Conservation (phyloP, 805 yeast genomes). For the Kluyveromyces siamensis region DNA sequence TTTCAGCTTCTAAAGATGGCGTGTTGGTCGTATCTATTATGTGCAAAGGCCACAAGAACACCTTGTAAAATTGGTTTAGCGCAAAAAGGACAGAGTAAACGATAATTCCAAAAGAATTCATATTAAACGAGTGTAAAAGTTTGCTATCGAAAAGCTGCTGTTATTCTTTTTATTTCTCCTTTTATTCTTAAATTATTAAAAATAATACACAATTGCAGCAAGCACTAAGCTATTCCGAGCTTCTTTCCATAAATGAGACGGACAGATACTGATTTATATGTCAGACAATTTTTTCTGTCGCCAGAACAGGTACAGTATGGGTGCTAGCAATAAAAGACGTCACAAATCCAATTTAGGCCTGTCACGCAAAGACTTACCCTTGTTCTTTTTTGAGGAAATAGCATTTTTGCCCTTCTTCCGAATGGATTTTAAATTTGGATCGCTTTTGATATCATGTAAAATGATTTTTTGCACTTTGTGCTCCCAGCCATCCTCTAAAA, state of each 20-base stretch:
- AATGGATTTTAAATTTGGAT: not conserved
- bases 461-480: not conserved
- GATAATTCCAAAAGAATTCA: slow-evolving; percentile 1
- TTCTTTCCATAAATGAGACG: not conserved
- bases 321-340: not conserved
- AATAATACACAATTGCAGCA: not conserved
- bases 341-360: slow-evolving; percentile 2
- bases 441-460: not conserved
- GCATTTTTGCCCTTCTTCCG: not conserved
- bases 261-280: not conserved
- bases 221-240: not conserved
- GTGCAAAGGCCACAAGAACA: not conserved
- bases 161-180: not conserved
- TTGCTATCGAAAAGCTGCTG: not conserved
- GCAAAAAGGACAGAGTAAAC: slow-evolving; percentile 1
- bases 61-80: not conserved
- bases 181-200: too few species aligned
- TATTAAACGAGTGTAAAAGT: not conserved
- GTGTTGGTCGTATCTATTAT: not conserved
- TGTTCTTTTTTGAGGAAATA: not conserved
- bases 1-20: not conserved
- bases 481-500: not conserved
- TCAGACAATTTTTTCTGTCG: not conserved
- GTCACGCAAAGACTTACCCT: not conserved
- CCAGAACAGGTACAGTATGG: not conserved